Evolutionary conservation across 2,329 filamentous ascomycete species (phyloP).

Genomic region (Botryotinia convoluta): DNA sequence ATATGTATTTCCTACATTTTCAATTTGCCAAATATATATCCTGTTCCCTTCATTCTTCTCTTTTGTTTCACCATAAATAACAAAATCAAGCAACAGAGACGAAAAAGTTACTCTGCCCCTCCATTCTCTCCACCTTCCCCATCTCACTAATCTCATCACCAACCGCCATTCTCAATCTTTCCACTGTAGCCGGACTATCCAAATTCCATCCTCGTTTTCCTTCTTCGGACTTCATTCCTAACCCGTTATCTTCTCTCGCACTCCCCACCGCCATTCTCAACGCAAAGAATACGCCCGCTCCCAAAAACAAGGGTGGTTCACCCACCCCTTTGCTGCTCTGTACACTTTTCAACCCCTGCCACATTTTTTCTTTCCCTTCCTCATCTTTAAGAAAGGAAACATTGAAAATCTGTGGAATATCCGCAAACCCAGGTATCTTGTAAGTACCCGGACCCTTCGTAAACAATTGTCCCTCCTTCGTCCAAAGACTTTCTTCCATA

Average conservation of each 20-base stretch:
- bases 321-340: conserved; percentile 55
- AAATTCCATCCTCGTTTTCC: conserved; percentile 47
- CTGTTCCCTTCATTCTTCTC: too few relatives aligned
- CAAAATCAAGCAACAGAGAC: conserved; percentile 24
- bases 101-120: conserved; percentile 37
- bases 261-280: conserved; percentile 52
- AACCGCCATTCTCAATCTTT: conserved; percentile 45
- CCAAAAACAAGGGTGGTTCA: conserved; percentile 61
- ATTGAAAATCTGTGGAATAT: conserved; percentile 71
- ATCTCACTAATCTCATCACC: conserved; percentile 38
- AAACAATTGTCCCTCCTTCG: conserved; percentile 58
- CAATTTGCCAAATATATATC: not conserved
- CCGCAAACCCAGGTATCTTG: conserved; percentile 85
- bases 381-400: conserved; percentile 40
- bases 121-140: conserved; percentile 34
- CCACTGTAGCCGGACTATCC: conserved; percentile 50
- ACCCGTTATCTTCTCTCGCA: conserved; percentile 48
- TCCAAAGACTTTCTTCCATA: conserved; percentile 68
- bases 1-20: not conserved
- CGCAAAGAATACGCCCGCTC: conserved; percentile 52
- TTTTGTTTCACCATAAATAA: not conserved
- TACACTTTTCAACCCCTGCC: conserved; percentile 52
- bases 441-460: conserved; percentile 70
- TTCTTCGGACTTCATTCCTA: conserved; percentile 46
- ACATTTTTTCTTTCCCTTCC: conserved; percentile 41